Evolutionary conservation across 495 filamentous ascomycete genomes (phyloP), one percentile per base, ranked within the genome.

Genomic region (Letharia columbiana): DNA sequence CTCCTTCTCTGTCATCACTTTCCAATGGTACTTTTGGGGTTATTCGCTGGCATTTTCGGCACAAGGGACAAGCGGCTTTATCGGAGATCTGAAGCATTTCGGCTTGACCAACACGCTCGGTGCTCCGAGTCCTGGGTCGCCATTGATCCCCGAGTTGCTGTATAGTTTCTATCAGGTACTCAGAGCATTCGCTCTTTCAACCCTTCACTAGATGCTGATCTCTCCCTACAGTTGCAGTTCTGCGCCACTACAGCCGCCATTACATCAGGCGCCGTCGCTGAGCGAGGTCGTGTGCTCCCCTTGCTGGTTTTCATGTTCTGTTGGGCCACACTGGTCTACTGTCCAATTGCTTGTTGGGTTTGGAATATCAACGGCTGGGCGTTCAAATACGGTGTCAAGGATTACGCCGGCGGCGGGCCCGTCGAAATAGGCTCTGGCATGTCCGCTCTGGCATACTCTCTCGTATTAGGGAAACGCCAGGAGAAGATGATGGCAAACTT

Each of bases 401-500:
- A 98, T 78, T 98, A 98, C 71, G 94, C 94, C 62, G 94, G 94
- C 71, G 94, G 94, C 70, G 94, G 93, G 41, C 95, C 94, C 72
- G 94, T 98, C 85, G 94, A 98, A 78, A 98, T 98, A 67, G 91
- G 85, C 49, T 98, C 95, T 57, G 94, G 94, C 68, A 79, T 96
- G 75, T 91, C 90, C 37, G 95, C 94, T 28, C 81, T 98, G 20
- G 94, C 94, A 62, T 98, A 98, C 79, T 96, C 91, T 20, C 86
- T 91, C 87, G 90, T 98, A 49, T 88, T 98, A 63, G 95, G 95
- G 64, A 89, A 92, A 70, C 91, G 95, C 63, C 94, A 97, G 80
- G 94, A 98, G 81, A 95, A 92, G 83, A 97, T 98, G 94, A 96
- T 98, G 88, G 83, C 97, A 75, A 91, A 96, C 74, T 87, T 87